A percentile compares a stretch with the other conserved stretches of the same genome.
Evolutionary conservation across 2,329 filamentous ascomycete species (phyloP).

Genomic region (Stenocarpella maydis): DNA sequence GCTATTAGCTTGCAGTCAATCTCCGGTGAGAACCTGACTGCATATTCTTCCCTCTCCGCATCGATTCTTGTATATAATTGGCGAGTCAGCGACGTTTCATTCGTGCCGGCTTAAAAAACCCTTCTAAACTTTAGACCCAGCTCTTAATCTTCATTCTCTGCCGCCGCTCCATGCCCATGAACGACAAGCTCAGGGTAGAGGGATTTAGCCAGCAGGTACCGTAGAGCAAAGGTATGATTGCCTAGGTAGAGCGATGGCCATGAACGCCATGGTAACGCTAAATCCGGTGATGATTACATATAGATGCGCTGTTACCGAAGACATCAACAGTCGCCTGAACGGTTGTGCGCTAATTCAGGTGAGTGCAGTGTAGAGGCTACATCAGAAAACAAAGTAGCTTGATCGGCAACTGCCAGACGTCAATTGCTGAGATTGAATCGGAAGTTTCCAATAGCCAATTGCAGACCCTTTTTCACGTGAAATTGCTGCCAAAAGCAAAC

Average conservation of each 20-base stretch:
- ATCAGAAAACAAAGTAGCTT: too few species aligned
- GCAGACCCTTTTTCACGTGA: background rate
- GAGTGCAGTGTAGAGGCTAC: too few species aligned
- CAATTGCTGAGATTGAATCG: too few species aligned
- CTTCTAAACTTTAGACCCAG: background rate
- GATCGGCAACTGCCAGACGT: too few species aligned
- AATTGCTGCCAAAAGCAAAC: constrained; percentile 3
- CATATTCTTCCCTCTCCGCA: background rate
- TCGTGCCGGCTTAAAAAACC: background rate
- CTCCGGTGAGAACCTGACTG: background rate
- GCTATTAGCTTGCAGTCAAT: background rate
- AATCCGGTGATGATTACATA: constrained; percentile 27
- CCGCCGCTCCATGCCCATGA: background rate
- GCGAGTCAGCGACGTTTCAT: accelerated
- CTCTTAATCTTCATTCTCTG: background rate
- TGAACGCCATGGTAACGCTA: constrained; percentile 24
- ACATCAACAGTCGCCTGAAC: constrained; percentile 28
- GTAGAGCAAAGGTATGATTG: constrained; percentile 9
- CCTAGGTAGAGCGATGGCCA: constrained; percentile 20
- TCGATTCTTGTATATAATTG: background rate
- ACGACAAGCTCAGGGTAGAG: constrained; percentile 26
- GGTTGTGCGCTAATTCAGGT: constrained; percentile 7
- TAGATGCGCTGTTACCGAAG: constrained; percentile 28
- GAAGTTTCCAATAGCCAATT: background rate
- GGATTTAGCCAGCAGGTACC: constrained; percentile 23